Evolutionary conservation across 371 early-diverging fungal genomes (phyloP), one percentile per base, ranked within the genome.

Genomic region (Circinella umbellata): DNA sequence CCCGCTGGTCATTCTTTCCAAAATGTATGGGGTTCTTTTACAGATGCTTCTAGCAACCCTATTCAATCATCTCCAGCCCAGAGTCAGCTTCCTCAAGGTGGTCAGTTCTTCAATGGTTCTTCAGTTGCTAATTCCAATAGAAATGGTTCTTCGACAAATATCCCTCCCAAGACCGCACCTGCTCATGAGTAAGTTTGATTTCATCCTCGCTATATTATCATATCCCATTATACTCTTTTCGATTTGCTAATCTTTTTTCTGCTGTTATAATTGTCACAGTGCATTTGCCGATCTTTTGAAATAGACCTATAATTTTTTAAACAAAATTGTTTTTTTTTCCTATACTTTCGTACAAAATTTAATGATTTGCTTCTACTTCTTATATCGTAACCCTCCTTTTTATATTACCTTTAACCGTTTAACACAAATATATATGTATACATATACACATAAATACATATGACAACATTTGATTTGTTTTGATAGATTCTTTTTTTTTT

Each of bases 221-320:
- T 54, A 35, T 63, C 10, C 34, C 17, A 61, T 1, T 15, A 51
- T 27, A 27, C 27, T 27, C 27, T 51, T 51, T n/a, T 51, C 7
- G 1, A 51, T 13, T 0, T 13, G n/a, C 51, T 51, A 15, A 51
- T n/a, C 7, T 51, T 17, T 17, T 51, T 5, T 13, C 3, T n/a
- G n/a, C 15, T n/a, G 8, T 51, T 51, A 6, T 73, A 81, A 81
- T 51, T n/a, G 8, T 51, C 15, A 51, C 71, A 81, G 84, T 73
- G 80, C 74, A 8, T 81, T 83, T 72, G 84, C 84, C 49, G 82
- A 82, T 72, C 75, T 82, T 46, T 75, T 82, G 53, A 76, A 76
- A 67, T 82, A 77, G 65, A 64, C 42, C 18, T 36, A 27, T 64
- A 48, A 42, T 42, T 42, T 42, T 42, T 9, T 42, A 42, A 42